Percentiles rank a stretch among this genome's conserved stretches.
Conservation (phyloP, 164 flowering plant species). For the Vitis rotundifolia region DNA sequence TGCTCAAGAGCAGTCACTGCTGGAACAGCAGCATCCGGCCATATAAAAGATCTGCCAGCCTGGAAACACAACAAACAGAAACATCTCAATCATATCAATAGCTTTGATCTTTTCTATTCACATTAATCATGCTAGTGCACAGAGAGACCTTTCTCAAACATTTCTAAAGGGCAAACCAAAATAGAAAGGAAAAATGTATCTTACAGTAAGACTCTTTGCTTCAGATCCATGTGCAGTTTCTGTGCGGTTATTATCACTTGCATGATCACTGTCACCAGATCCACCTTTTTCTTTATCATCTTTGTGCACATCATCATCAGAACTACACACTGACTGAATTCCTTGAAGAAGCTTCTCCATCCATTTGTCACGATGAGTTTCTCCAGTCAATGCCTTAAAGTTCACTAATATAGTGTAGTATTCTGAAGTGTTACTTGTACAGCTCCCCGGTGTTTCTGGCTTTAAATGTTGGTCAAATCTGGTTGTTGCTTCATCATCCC, state of each 20-base stretch:
- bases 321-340: conserved; percentile 47
- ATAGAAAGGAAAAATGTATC: neutral
- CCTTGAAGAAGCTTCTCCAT: conserved; percentile 75
- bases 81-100: neutral
- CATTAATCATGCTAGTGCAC: neutral
- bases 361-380: conserved; percentile 75
- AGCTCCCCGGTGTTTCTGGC: conserved; percentile 81
- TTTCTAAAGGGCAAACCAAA: neutral
- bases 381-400: conserved; percentile 68
- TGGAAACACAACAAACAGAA: conserved; percentile 16
- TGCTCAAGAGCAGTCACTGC: conserved; percentile 81
- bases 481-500: conserved; percentile 51
- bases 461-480: conserved; percentile 44
- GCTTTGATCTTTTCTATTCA: too few species aligned
- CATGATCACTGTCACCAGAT: conserved; percentile 18
- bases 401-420: conserved; percentile 46
- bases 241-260: conserved; percentile 13
- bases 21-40: conserved; percentile 87
- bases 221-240: conserved; percentile 30
- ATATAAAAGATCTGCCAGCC: conserved; percentile 40
- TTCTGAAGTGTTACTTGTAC: conserved; percentile 49
- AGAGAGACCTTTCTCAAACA: neutral
- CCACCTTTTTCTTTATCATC: conserved; percentile 39
- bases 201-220: conserved; percentile 37
- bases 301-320: conserved; percentile 23